Conservation (phyloP, 2,329 filamentous ascomycete species). For the Emergomyces africanus region DNA sequence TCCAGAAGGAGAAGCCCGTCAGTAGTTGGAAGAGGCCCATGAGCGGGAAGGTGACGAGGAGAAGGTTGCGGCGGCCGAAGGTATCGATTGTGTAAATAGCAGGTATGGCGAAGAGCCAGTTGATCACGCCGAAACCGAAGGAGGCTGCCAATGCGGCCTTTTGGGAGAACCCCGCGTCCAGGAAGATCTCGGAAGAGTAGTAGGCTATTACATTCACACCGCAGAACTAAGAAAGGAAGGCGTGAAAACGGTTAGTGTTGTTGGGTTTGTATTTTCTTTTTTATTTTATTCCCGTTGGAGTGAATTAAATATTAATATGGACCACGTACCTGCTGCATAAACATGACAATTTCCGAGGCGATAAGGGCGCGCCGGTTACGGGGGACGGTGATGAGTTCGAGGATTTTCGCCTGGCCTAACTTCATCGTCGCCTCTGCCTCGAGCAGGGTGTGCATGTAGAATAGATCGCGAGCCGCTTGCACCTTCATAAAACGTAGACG, state of each 20-base stretch:
- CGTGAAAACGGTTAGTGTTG: neutral
- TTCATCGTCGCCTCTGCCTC: constrained; percentile 46
- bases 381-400: constrained; percentile 47
- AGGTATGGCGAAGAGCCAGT: constrained; percentile 52
- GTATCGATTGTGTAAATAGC: constrained; percentile 56
- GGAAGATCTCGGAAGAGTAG: constrained; percentile 49
- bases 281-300: too few relatives aligned
- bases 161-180: constrained; percentile 39
- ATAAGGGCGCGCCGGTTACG: constrained; percentile 50
- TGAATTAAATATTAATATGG: constrained; percentile 14
- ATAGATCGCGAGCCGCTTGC: constrained; percentile 33
- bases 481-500: constrained; percentile 32
- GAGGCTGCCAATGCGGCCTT: constrained; percentile 43
- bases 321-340: constrained; percentile 44
- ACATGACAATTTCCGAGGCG: constrained; percentile 53
- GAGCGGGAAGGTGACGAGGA: constrained; percentile 51
- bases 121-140: constrained; percentile 49
- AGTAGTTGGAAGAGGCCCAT: constrained; percentile 45
- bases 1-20: constrained; percentile 42
- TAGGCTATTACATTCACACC: constrained; percentile 45
- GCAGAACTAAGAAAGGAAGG: constrained; percentile 27
- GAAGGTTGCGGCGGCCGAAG: constrained; percentile 51
- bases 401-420: constrained; percentile 37
- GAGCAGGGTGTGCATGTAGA: constrained; percentile 42
- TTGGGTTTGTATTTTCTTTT: too few relatives aligned